Base-by-base conservation (phyloP, 2,329 filamentous ascomycete species). In the Thermomyces lanuginosus region DNA sequence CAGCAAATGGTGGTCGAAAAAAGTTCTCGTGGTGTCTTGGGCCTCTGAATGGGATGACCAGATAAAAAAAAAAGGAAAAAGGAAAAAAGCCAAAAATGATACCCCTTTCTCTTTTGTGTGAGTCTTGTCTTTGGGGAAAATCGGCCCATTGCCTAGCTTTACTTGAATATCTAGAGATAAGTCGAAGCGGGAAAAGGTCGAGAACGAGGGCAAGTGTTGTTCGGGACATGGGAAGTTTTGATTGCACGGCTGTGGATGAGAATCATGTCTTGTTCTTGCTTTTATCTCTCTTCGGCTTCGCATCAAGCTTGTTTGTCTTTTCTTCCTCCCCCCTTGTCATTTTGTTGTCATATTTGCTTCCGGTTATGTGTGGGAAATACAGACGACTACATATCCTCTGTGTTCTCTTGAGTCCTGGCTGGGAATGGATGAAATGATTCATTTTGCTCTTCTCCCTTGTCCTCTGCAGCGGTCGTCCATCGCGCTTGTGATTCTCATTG, bases 71-170 rank as follows among this genome's bases (percentile, higher is more conserved):
- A 16, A 19, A 26, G 5, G 49, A 42, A 42, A 44, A 42, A 51
- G 44, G 43, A 27, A 22, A 46, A 52, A 47, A 19, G 26, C 23
- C 27, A 51, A 53, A 52, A 53, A 45, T 54, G 51, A 55, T 55
- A 55, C 51, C 51, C 51, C 51, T 48, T 44, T 41, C 51, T 51
- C 51, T 48, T 44, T 41, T 46, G 45, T 45, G 44, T 42, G 46
- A 45, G 47, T 53, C 45, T 30, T 26, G 45, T 46, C 46, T 48
- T 44, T 36, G 36, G 41, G 45, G 43, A 42, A 43, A 41, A 24
- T 27, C 31, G 44, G 46, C 42, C 43, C 24, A 16, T 41, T 48
- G 46, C 45, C 45, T 44, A 46, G 45, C 43, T 49, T 49, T 42
- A 43, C 43, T 38, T 44, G 44, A 43, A 42, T 44, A 35, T 34